Conservation (phyloP, 2,329 filamentous ascomycete genomes). For the Penicillium polonicum region DNA sequence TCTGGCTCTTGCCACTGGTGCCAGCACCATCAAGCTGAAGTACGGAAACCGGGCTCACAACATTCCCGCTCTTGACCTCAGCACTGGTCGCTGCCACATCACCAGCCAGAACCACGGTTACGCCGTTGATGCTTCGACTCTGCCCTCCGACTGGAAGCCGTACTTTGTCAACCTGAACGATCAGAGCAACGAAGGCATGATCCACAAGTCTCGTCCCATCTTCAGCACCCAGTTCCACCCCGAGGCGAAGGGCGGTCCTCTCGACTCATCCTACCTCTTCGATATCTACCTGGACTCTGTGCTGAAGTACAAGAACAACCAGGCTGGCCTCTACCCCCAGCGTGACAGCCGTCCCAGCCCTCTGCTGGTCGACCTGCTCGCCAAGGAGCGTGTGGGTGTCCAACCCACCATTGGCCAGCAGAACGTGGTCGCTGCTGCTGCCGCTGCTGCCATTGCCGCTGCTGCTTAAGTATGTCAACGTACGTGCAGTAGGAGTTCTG, state of each 20-base stretch:
- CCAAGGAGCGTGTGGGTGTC: constrained; percentile 93
- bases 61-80: constrained; percentile 91
- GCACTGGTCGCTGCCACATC: constrained; percentile 96
- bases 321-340: constrained; percentile 66
- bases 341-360: constrained; percentile 86
- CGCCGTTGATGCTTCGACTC: constrained; percentile 80
- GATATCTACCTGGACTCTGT: constrained; percentile 94
- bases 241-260: constrained; percentile 93
- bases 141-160: constrained; percentile 87
- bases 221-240: constrained; percentile 99
- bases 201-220: constrained; percentile 93
- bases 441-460: constrained; percentile 21
- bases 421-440: constrained; percentile 39
- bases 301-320: constrained; percentile 79
- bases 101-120: constrained; percentile 99
- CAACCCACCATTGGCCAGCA: constrained; percentile 62
- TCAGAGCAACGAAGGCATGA: constrained; percentile 92
- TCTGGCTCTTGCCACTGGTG: constrained; percentile 83
- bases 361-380: constrained; percentile 83
- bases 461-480: constrained; percentile 22
- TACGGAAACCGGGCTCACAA: constrained; percentile 99
- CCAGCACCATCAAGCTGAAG: constrained; percentile 93
- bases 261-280: constrained; percentile 94
- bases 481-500: constrained; percentile 5
- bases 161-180: constrained; percentile 99